These are phyloP conservation scores for Lichtheimia ornata DNA, from an alignment of 371 early-diverging fungal species.

Conservation along the genomic window DNA sequence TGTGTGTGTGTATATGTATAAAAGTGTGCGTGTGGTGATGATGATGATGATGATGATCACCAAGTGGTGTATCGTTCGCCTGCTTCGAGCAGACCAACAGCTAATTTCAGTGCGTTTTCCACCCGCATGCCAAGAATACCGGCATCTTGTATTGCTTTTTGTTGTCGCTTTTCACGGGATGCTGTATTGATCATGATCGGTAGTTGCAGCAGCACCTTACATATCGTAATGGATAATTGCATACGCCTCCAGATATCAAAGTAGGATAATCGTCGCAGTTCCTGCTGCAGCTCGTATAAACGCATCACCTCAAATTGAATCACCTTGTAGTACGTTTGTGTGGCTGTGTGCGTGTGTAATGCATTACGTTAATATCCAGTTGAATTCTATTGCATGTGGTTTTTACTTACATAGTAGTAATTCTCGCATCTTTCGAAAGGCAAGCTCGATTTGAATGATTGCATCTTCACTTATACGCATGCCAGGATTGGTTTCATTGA, in stretches of 20 bases:
- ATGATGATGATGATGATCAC: not conserved
- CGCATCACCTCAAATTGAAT: conserved; percentile 62
- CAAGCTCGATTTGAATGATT: conserved; percentile 59
- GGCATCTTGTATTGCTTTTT: conserved; percentile 21
- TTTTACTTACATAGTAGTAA: conserved; percentile 52
- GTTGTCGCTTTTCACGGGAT: conserved; percentile 28
- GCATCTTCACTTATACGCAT: conserved; percentile 64
- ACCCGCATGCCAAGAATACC: conserved; percentile 52
- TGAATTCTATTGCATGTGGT: not conserved
- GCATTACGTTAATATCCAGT: not conserved
- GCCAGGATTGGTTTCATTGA: conserved; percentile 53
- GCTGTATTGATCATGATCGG: conserved; percentile 59
- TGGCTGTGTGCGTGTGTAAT: conserved; percentile 44
- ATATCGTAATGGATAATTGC: conserved; percentile 56
- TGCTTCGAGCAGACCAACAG: conserved; percentile 55
- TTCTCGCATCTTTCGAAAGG: conserved; percentile 58
- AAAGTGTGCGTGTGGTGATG: no score
- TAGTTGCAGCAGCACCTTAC: conserved; percentile 54
- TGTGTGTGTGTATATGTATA: no score
- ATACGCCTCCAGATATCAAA: conserved; percentile 62
- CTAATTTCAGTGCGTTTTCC: conserved; percentile 54
- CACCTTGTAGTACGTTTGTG: conserved; percentile 61
- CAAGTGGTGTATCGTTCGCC: conserved; percentile 50
- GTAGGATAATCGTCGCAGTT: conserved; percentile 57
- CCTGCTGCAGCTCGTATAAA: conserved; percentile 61